These are phyloP conservation scores for Pyricularia pennisetigena DNA, from an alignment of 2,329 filamentous ascomycete species.

Conservation along the genomic window DNA sequence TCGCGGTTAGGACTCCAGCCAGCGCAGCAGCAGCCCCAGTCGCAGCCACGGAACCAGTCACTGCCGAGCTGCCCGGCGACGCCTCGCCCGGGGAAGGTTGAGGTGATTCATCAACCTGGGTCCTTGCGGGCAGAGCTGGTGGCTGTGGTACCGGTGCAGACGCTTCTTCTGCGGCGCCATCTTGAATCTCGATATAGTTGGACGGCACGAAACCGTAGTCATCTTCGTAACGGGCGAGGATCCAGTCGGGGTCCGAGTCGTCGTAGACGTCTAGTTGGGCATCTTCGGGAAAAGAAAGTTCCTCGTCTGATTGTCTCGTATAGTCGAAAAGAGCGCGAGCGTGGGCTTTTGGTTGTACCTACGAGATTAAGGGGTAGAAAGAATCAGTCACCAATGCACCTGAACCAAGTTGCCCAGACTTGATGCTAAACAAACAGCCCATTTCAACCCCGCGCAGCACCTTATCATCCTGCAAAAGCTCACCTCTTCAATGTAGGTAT, in stretches of 20 bases:
- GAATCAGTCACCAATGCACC: neutral
- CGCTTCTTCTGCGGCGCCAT: slow-evolving; percentile 26
- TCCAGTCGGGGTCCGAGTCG: slow-evolving; percentile 90
- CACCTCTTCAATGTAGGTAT: slow-evolving; percentile 93
- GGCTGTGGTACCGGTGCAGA: slow-evolving; percentile 17
- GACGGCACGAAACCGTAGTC: slow-evolving; percentile 92
- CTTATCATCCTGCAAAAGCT: slow-evolving; percentile 20
- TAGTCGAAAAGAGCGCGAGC: slow-evolving; percentile 98
- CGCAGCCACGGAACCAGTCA: slow-evolving; percentile 11
- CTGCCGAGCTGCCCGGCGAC: slow-evolving; percentile 17
- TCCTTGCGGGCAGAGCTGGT: slow-evolving; percentile 34
- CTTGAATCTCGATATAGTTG: slow-evolving; percentile 80
- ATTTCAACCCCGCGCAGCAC: neutral
- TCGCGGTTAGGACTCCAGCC: slow-evolving; percentile 44
- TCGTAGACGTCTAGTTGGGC: slow-evolving; percentile 78
- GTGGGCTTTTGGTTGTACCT: slow-evolving; percentile 48
- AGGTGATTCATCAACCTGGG: slow-evolving; percentile 24
- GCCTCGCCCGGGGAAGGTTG: slow-evolving; percentile 21
- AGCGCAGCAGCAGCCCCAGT: slow-evolving; percentile 42
- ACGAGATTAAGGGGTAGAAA: slow-evolving; percentile 1
- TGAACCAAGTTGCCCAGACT: neutral
- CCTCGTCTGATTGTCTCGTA: slow-evolving; percentile 91
- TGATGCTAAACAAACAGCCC: neutral
- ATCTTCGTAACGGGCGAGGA: slow-evolving; percentile 71
- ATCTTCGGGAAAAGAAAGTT: slow-evolving; percentile 91